Base-by-base conservation (phyloP, 2,329 filamentous ascomycete species). In the Hymenoscyphus infarciens region DNA sequence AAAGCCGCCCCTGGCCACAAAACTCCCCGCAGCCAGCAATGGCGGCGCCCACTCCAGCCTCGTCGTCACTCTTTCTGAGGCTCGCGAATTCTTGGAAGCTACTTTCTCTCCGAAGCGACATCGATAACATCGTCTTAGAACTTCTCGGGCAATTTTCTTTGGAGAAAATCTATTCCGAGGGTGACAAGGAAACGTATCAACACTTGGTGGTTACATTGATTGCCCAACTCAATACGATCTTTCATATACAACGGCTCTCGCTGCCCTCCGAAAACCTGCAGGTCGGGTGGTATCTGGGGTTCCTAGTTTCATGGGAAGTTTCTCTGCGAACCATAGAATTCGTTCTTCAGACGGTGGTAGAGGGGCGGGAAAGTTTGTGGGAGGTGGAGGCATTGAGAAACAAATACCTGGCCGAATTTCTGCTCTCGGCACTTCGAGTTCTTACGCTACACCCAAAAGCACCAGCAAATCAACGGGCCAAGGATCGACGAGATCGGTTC, bases 141-240 rank as follows among this genome's bases (percentile, higher is more conserved):
- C 68, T 78, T n/a, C 71, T 79, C 8, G 77, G 77, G 29, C 71
- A 73, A n/a, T 79, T 79, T 65, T 76, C 76, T 8, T 69, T 79
- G 19, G 77, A 79, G 61, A 77, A 74, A 64, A 74, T 79, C 39
- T 78, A 79, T 62, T 68, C 75, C 8, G 72, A 75, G 22, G 64
- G 69, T 27, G 70, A 74, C 56, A 72, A 74, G 27, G 71, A 74
- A 29, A 68, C 69, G 2, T 77, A 78, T 65, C 76, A 78, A 61
- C 69, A 70, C 31, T 65, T 77, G 39, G 71, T 78, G 19, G 72
- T 75, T 38, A 70, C 69, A 16, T 67, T 78, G 53, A 70, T 78
- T 5, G 69, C 72, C 10, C 76, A 78, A 64, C 71, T 79, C 42
- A 77, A 75, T 60, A 68, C 73, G 59, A 75, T 79, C 57, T 77